Conservation (phyloP, 768 basidiomycete genomes). For the Kockovaella imperatae region DNA sequence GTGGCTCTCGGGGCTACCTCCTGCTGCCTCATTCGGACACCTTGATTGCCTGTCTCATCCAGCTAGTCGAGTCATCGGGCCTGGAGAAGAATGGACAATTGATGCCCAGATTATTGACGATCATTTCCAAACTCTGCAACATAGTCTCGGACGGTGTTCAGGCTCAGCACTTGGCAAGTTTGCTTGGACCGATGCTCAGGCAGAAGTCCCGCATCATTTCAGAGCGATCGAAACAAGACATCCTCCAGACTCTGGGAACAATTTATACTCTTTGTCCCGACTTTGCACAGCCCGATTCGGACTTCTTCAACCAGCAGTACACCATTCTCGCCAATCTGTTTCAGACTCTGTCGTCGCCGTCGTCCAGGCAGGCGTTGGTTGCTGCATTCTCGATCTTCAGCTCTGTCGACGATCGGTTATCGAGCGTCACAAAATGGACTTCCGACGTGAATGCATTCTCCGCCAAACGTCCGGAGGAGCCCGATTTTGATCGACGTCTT, state of each 20-base stretch:
- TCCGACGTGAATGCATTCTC: slow-evolving; percentile 78
- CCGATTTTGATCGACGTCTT: slow-evolving; percentile 82
- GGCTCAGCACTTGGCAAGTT: slow-evolving; percentile 60
- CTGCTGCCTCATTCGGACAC: slow-evolving; percentile 52
- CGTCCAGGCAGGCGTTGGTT: slow-evolving; percentile 62
- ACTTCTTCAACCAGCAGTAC: slow-evolving; percentile 34
- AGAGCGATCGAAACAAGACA: slow-evolving; percentile 76
- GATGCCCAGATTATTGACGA: slow-evolving; percentile 69
- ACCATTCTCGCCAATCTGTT: slow-evolving; percentile 66
- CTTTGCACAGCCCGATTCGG: slow-evolving; percentile 28
- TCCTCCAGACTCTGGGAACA: slow-evolving; percentile 63
- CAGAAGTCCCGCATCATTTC: slow-evolving; percentile 66
- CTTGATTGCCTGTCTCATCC: slow-evolving; percentile 65
- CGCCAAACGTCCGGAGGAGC: slow-evolving; percentile 70
- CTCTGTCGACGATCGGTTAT: slow-evolving; percentile 50
- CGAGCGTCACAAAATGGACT: slow-evolving; percentile 53
- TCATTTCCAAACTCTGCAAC: slow-evolving; percentile 71
- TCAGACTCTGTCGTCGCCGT: slow-evolving; percentile 63
- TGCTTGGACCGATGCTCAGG: slow-evolving; percentile 73
- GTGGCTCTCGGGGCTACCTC: too few species aligned
- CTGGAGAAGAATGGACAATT: slow-evolving; percentile 49
- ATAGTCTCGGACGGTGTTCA: slow-evolving; percentile 63
- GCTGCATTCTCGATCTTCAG: slow-evolving; percentile 57
- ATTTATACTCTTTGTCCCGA: slow-evolving; percentile 54
- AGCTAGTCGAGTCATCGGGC: slow-evolving; percentile 58